These are phyloP conservation scores for Penicillium atrosanguineum DNA, from an alignment of 495 filamentous ascomycete genomes.

Conservation along the genomic window DNA sequence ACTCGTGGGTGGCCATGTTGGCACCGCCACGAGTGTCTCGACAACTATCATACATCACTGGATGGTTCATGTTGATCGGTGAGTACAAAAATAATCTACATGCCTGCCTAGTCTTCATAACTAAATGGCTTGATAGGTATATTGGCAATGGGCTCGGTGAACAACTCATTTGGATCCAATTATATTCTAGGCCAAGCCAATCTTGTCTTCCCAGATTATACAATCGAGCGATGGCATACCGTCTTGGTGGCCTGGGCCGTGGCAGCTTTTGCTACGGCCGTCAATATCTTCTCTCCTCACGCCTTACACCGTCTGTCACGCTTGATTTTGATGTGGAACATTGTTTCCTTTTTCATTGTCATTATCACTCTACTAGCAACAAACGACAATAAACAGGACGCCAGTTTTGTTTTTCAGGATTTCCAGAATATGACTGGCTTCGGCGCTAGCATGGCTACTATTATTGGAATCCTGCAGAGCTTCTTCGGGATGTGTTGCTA, in stretches of 20 bases:
- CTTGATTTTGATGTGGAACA: conserved; percentile 50
- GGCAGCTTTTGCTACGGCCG: conserved; percentile 28
- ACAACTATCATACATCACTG: conserved; percentile 34
- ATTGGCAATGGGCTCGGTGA: conserved; percentile 50
- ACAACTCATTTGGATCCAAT: conserved; percentile 50
- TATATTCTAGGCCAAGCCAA: conserved; percentile 52
- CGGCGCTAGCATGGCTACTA: conserved; percentile 40
- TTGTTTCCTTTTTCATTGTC: conserved; percentile 47
- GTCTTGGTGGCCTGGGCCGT: conserved; percentile 48
- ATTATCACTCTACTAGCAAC: conserved; percentile 47
- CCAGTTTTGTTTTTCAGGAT: conserved; percentile 51
- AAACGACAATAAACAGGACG: conserved; percentile 48
- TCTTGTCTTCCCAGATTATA: conserved; percentile 43
- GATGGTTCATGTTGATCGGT: conserved; percentile 37
- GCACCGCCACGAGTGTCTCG: conserved; percentile 36
- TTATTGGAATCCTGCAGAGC: conserved; percentile 50
- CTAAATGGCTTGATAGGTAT: not conserved
- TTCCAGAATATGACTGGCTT: conserved; percentile 56
- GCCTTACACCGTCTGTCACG: conserved; percentile 46
- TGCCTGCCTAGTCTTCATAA: not conserved
- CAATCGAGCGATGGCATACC: conserved; percentile 53
- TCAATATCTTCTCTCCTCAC: conserved; percentile 47
- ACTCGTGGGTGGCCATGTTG: conserved; percentile 43
- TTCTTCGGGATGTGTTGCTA: conserved; percentile 54
- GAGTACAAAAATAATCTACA: not conserved